Conservation (phyloP, 2,329 filamentous ascomycete species). For the Penicillium verrucosum region DNA sequence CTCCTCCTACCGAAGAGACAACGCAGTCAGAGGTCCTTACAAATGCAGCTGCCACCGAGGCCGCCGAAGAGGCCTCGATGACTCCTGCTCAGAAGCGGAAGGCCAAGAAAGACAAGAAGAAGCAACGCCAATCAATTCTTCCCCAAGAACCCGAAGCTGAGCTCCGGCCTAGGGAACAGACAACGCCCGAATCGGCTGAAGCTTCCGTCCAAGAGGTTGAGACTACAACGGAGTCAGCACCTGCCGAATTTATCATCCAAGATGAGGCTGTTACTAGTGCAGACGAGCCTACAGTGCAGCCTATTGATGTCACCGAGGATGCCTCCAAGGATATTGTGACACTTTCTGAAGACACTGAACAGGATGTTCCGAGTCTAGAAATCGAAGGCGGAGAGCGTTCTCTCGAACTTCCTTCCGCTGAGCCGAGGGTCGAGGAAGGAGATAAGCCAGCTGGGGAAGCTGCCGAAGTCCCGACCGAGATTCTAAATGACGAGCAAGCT, state of each 20-base stretch:
- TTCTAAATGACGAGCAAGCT: background rate
- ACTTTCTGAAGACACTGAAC: background rate
- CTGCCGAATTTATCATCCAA: background rate
- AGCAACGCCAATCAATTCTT: conserved; percentile 22
- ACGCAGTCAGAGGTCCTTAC: background rate
- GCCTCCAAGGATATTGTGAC: background rate
- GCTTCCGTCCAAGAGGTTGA: background rate
- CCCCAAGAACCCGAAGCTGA: conserved; percentile 6
- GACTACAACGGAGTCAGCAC: background rate
- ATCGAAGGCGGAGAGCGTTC: background rate
- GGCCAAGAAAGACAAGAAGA: conserved; percentile 31
- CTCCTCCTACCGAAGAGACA: background rate
- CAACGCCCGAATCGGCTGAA: background rate
- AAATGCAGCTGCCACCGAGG: background rate
- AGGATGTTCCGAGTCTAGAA: background rate
- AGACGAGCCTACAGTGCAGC: background rate
- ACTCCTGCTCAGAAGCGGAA: conserved; percentile 7
- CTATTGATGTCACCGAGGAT: background rate
- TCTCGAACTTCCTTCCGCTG: background rate
- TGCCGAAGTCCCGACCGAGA: background rate
- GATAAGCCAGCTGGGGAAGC: background rate
- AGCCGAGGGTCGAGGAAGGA: background rate
- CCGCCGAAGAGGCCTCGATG: background rate
- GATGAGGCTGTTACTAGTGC: background rate
- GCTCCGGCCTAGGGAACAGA: background rate